phyloP scores from a whole-genome alignment of 352 stramenopile species.

The Phytophthora nicotianae region DNA sequence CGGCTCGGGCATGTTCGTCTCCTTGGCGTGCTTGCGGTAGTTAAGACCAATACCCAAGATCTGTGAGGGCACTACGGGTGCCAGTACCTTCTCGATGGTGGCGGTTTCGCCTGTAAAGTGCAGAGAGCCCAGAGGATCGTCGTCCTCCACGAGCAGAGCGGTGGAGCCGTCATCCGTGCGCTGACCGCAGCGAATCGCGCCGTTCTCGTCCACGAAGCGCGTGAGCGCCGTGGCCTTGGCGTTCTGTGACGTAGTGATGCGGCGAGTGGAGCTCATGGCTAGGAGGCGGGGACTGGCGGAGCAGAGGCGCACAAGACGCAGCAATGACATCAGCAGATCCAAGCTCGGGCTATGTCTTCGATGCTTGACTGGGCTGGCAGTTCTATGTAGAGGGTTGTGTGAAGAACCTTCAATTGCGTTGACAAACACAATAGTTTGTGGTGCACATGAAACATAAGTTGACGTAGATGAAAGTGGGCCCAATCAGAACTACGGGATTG shows the following conservation, averaged over 20 bases:
- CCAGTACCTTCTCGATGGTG: slow-evolving; percentile 73
- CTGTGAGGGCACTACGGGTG: slow-evolving; percentile 78
- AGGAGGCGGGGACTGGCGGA: slow-evolving; percentile 9
- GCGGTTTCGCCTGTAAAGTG: slow-evolving; percentile 68
- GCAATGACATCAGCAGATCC: slow-evolving; percentile 21
- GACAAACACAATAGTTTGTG: neutral
- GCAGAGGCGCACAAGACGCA: slow-evolving; percentile 21
- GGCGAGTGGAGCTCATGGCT: slow-evolving; percentile 22
- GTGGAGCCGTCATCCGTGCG: slow-evolving; percentile 39
- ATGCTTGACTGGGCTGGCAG: slow-evolving; percentile 14
- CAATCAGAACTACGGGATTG: neutral
- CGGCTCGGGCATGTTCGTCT: slow-evolving; percentile 88
- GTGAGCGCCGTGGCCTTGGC: slow-evolving; percentile 60
- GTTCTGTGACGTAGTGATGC: slow-evolving; percentile 4
- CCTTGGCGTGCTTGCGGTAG: slow-evolving; percentile 88
- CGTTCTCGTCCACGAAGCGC: slow-evolving; percentile 70
- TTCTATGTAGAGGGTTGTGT: slow-evolving; percentile 14
- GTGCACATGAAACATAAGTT: neutral
- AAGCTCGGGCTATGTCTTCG: slow-evolving; percentile 19
- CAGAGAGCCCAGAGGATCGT: slow-evolving; percentile 69
- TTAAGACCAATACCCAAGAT: slow-evolving; percentile 91
- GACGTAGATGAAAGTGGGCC: neutral
- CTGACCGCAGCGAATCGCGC: slow-evolving; percentile 67
- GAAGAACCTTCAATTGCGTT: neutral
- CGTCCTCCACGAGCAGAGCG: slow-evolving; percentile 62